These are phyloP conservation scores for Colletotrichum paranaense DNA, from an alignment of 2,329 filamentous ascomycete species.

Conservation along the genomic window DNA sequence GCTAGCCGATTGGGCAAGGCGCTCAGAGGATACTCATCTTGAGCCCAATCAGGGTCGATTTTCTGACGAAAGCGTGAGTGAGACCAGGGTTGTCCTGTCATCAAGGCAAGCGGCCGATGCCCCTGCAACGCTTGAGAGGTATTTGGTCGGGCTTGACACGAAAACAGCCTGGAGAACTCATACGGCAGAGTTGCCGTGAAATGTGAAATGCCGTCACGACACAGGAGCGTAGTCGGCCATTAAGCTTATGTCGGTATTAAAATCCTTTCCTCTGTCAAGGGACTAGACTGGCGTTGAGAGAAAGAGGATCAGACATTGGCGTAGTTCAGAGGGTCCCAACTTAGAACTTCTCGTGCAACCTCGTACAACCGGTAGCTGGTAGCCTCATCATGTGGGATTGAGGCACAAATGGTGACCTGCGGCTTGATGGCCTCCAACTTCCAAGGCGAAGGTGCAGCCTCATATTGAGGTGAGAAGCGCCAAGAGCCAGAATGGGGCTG, in stretches of 20 bases:
- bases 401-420: neutral
- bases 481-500: constrained; percentile 8
- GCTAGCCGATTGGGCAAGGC: constrained; percentile 6
- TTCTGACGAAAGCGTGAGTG: constrained; percentile 28
- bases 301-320: neutral
- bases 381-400: neutral
- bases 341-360: neutral
- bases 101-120: neutral
- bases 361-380: neutral
- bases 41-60: constrained; percentile 8
- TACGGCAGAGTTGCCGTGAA: neutral
- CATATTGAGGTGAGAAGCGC: neutral
- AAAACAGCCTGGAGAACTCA: constrained; percentile 1
- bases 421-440: neutral
- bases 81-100: neutral
- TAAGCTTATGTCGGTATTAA: neutral
- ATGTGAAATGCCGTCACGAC: neutral
- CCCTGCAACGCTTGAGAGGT: neutral
- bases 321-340: neutral
- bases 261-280: neutral
- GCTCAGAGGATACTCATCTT: neutral
- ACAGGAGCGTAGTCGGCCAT: neutral
- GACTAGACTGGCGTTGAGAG: neutral
- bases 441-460: neutral
- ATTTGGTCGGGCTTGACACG: neutral